Evolutionary conservation across 2,329 filamentous ascomycete species (phyloP).

Genomic region (Curvularia eragrostidis): DNA sequence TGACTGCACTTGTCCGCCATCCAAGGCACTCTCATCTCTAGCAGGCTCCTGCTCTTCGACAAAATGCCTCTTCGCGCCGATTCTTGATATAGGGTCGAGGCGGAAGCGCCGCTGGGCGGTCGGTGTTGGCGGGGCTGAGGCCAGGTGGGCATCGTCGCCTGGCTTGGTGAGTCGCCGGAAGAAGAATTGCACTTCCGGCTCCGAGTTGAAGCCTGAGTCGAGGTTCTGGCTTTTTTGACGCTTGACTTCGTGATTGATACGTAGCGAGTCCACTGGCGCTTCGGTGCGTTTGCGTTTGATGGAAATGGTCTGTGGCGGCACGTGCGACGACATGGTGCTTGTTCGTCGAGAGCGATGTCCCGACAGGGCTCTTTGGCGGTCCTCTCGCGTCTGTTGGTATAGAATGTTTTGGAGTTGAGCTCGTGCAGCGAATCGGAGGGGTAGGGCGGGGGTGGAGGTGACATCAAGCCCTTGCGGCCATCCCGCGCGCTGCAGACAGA

Average conservation of each 20-base stretch:
- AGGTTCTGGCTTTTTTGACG: constrained; percentile 27
- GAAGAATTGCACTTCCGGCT: constrained; percentile 5
- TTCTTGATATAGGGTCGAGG: constrained; percentile 28
- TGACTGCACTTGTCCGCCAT: constrained; percentile 11
- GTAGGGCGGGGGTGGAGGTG: constrained; percentile 19
- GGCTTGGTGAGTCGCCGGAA: constrained; percentile 34
- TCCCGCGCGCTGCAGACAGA: constrained; percentile 18
- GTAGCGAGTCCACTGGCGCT: constrained; percentile 61
- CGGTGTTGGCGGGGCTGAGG: constrained; percentile 25
- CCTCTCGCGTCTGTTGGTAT: neutral
- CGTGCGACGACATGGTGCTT: constrained; percentile 4
- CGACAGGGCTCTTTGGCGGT: neutral
- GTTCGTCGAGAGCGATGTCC: neutral
- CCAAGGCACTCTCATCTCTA: constrained; percentile 2
- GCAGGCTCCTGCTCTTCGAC: constrained; percentile 24
- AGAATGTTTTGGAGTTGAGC: constrained; percentile 3
- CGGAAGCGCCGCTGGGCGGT: constrained; percentile 33
- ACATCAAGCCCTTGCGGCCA: constrained; percentile 18
- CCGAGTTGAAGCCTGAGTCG: neutral
- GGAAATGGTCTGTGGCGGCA: constrained; percentile 38
- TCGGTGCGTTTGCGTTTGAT: constrained; percentile 65
- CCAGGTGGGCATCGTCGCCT: constrained; percentile 18
- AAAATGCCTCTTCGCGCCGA: constrained; percentile 30
- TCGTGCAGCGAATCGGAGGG: constrained; percentile 21
- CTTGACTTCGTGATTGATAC: constrained; percentile 36